phyloP scores from a whole-genome alignment of 345 rosid species.

The Tarenaya hassleriana region DNA sequence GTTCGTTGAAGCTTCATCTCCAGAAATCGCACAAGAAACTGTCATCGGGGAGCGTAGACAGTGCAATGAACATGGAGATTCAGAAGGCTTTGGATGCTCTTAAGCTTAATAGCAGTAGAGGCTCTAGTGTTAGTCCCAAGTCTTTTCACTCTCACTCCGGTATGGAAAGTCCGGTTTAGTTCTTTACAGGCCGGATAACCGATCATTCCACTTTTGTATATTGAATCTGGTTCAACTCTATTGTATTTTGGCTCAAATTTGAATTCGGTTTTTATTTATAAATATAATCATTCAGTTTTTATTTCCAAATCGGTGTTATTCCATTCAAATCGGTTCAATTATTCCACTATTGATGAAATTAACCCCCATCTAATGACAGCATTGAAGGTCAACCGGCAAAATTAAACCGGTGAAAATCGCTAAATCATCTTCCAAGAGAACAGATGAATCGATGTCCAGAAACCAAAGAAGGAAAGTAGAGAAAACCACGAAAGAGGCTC shows the following conservation, averaged over 20 bases:
- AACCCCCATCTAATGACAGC: too few species aligned
- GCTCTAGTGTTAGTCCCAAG: slow-evolving; percentile 47
- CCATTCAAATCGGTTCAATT: too few species aligned
- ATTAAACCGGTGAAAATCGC: too few species aligned
- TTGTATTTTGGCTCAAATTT: too few species aligned
- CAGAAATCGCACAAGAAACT: slow-evolving; percentile 83
- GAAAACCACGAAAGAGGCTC: slow-evolving; percentile 6
- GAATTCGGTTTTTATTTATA: too few species aligned
- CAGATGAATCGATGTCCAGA: slow-evolving; percentile 9
- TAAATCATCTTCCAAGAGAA: too few species aligned
- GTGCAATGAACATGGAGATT: slow-evolving; percentile 99
- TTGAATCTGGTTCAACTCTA: too few species aligned
- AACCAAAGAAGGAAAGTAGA: background rate
- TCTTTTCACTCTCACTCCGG: slow-evolving; percentile 41
- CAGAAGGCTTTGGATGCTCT: slow-evolving; percentile 86
- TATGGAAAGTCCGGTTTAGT: slow-evolving; percentile 27
- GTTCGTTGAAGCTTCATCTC: slow-evolving; percentile 87
- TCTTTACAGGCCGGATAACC: background rate
- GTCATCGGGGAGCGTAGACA: slow-evolving; percentile 94
- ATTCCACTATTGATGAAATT: too few species aligned
- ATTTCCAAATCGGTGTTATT: too few species aligned
- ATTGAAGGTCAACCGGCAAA: too few species aligned
- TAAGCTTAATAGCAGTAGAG: slow-evolving; percentile 56
- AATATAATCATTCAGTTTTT: too few species aligned
- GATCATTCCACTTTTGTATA: too few species aligned